phyloP scores from a whole-genome alignment of 805 yeast genomes.

The Starmerella asiatica region DNA sequence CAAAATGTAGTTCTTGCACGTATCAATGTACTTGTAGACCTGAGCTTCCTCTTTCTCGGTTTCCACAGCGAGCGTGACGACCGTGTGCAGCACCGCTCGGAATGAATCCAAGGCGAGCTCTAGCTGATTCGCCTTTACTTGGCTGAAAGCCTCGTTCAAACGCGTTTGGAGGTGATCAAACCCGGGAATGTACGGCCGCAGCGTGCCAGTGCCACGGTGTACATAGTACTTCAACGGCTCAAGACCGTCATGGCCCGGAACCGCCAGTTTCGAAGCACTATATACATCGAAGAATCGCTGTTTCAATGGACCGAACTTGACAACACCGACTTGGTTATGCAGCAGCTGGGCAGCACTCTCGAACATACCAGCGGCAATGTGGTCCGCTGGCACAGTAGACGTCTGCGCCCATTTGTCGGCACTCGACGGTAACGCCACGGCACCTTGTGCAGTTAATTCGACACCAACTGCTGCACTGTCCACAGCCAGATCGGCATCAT shows the following conservation, averaged over 20 bases:
- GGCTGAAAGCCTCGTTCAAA: conserved; percentile 62
- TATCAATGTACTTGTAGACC: conserved; percentile 53
- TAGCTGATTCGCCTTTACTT: conserved; percentile 71
- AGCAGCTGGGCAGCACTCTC: conserved; percentile 90
- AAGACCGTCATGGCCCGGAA: conserved; percentile 61
- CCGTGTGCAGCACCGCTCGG: conserved; percentile 64
- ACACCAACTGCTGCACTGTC: conserved; percentile 50
- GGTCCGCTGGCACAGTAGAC: conserved; percentile 80
- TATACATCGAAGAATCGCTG: conserved; percentile 71
- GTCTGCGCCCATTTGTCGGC: conserved; percentile 81
- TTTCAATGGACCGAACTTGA: conserved; percentile 77
- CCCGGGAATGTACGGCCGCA: conserved; percentile 62
- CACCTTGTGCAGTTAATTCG: conserved; percentile 28
- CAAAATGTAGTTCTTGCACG: conserved; percentile 79
- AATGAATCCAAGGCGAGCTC: conserved; percentile 68
- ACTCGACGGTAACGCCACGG: conserved; percentile 30
- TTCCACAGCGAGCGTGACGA: conserved; percentile 57
- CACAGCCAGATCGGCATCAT: conserved; percentile 20
- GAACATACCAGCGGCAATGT: conserved; percentile 91
- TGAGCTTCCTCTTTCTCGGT: conserved; percentile 63
- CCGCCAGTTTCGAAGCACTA: conserved; percentile 59
- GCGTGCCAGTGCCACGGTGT: conserved; percentile 42
- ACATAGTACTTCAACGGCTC: conserved; percentile 58
- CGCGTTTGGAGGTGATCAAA: conserved; percentile 48
- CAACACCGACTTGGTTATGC: conserved; percentile 77